Evolutionary conservation across 192 early-diverging fungal species (phyloP).

Genomic region (Chytriomyces hyalinus): DNA sequence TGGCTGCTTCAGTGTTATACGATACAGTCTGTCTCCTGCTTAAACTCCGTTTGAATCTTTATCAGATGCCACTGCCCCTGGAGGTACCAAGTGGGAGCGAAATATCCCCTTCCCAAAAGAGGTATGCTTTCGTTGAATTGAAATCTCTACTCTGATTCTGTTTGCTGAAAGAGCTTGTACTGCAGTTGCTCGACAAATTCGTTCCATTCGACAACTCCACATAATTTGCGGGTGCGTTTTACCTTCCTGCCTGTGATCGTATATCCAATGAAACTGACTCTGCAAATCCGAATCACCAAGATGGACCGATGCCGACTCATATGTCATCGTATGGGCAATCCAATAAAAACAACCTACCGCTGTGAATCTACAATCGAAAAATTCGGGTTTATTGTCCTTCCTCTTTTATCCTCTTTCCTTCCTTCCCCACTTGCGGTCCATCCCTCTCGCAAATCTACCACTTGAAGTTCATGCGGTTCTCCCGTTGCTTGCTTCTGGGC

Average conservation of each 20-base stretch:
- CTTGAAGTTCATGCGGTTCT: slow-evolving; percentile 42
- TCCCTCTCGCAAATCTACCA: slow-evolving; percentile 9
- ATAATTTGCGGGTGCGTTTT: not conserved
- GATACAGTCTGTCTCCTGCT: not conserved
- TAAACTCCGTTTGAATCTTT: not conserved
- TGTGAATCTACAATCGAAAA: slow-evolving; percentile 1
- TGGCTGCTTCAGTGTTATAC: not conserved
- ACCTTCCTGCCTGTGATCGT: not conserved
- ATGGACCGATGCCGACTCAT: not conserved
- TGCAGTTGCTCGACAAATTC: slow-evolving; percentile 23
- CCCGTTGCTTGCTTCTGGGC: slow-evolving; percentile 53
- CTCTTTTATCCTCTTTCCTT: not conserved
- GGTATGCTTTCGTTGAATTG: slow-evolving; percentile 42
- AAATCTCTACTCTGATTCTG: not conserved
- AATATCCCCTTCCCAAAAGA: slow-evolving; percentile 74
- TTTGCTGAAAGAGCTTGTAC: not conserved
- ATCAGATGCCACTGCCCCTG: slow-evolving; percentile 70
- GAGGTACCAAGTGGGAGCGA: slow-evolving; percentile 83
- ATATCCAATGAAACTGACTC: not conserved
- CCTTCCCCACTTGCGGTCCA: too few species aligned
- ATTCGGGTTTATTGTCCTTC: not conserved
- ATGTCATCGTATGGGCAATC: not conserved
- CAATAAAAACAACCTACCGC: not conserved
- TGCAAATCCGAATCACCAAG: not conserved
- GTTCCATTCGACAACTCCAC: slow-evolving; percentile 29